Base-by-base conservation (phyloP, 2,329 filamentous ascomycete genomes). In the Botryotinia calthae region DNA sequence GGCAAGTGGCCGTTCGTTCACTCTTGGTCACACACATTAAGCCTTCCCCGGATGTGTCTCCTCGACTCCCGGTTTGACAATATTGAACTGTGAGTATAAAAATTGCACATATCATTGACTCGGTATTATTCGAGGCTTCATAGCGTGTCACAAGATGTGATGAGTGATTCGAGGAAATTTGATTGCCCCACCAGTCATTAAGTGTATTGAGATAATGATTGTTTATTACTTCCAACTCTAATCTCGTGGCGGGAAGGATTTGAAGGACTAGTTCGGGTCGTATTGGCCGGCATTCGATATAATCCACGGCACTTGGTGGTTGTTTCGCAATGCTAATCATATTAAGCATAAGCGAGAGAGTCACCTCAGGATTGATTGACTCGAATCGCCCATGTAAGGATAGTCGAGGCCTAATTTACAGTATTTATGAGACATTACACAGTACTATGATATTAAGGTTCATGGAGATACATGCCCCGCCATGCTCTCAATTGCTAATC, bases 271-370 rank as follows among this genome's bases (percentile, higher is more conserved):
- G 5, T n/a, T 40, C 14, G 31, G 61, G 37, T 42, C 10, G 8
- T 63, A 44, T 63, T 18, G 28, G 9, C 63, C 63, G 63, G 63
- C 63, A 66, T 66, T 66, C 31, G 34, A 37, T 66, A 31, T 22
- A 66, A 37, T 22, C 31, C 25, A 51, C 46, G 63, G 63, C 63
- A 51, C 31, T 66, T 66, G 44, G 20, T 44, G 37, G 8, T 20
- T 63, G 61, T 63, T 42, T 63, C 37, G 61, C 25, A 42, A 42
- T 37, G 31, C 44, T n/a, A n/a, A 51, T 66, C 51, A 56, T 66
- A 31, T n/a, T 34, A 51, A 51, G 18, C 22, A n/a, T 51, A 66
- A 66, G 63, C 63, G 44, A 51, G 44, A 56, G 14, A 56, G 8
- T 51, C 63, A 51, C 31, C 44, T 48, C 44, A 65, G 20, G 12